Conservation (phyloP, 2,329 filamentous ascomycete species). For the Sporothrix phasma region DNA sequence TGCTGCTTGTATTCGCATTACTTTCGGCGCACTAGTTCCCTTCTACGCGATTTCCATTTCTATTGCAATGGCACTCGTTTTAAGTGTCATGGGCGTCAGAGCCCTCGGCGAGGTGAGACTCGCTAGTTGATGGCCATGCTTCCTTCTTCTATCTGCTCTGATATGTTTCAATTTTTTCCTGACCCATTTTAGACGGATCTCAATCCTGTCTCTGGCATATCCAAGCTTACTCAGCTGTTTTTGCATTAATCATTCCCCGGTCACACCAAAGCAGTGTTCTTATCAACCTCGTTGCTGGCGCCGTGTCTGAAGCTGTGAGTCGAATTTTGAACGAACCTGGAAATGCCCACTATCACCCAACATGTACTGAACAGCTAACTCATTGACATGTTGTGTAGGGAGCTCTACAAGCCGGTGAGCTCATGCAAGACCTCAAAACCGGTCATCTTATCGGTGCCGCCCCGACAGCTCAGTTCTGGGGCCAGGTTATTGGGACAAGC, state of each 20-base stretch:
- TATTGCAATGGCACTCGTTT: conserved; percentile 71
- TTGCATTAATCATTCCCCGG: conserved; percentile 78
- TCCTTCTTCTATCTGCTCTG: neutral
- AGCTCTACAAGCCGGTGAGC: conserved; percentile 86
- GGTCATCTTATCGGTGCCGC: conserved; percentile 86
- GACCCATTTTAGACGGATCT: conserved; percentile 56
- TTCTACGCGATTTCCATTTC: conserved; percentile 65
- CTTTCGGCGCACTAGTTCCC: conserved; percentile 72
- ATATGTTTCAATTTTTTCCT: neutral
- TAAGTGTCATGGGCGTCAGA: conserved; percentile 64
- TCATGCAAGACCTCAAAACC: conserved; percentile 96
- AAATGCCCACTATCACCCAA: neutral
- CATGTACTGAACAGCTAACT: conserved; percentile 48
- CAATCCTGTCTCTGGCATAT: conserved; percentile 93
- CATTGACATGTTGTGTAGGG: conserved; percentile 37
- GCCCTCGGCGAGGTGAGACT: conserved; percentile 48
- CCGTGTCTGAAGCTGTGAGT: conserved; percentile 42
- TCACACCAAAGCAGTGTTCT: conserved; percentile 77
- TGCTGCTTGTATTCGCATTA: conserved; percentile 66
- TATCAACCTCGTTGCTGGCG: conserved; percentile 89
- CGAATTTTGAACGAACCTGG: too few relatives aligned
- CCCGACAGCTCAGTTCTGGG: conserved; percentile 92
- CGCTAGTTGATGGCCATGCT: neutral
- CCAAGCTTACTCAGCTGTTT: conserved; percentile 94
- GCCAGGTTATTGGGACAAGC: conserved; percentile 82